Conservation (phyloP, 257 asterid genomes). For the Solanum chiquidenum region DNA sequence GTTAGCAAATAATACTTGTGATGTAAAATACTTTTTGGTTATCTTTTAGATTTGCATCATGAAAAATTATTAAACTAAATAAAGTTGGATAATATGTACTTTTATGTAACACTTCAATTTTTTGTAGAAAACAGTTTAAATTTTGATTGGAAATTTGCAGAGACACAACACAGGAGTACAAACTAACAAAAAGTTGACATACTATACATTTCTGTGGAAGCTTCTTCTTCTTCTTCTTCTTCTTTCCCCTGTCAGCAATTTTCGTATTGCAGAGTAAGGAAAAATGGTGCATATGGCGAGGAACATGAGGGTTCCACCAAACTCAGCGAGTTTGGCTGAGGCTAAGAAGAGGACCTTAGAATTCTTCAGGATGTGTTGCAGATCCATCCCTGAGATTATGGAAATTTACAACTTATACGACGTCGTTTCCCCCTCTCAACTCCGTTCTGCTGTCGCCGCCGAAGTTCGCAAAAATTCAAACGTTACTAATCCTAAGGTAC, state of each 20-base stretch:
- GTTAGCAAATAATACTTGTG: background rate
- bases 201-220: background rate
- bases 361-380: slow-evolving; percentile 76
- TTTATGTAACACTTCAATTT: no score
- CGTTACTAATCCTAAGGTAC: slow-evolving; percentile 66
- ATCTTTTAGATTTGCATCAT: no score
- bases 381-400: slow-evolving; percentile 79
- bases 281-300: slow-evolving; percentile 16
- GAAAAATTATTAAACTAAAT: no score
- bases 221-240: background rate
- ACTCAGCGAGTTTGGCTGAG: slow-evolving; percentile 54
- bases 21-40: no score
- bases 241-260: background rate
- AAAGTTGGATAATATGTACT: no score
- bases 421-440: slow-evolving; percentile 62
- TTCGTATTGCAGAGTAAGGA: background rate
- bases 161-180: background rate
- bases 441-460: slow-evolving; percentile 59
- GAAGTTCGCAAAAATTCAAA: slow-evolving; percentile 71
- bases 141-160: no score
- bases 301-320: slow-evolving; percentile 66
- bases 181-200: no score
- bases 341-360: slow-evolving; percentile 72
- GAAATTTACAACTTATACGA: slow-evolving; percentile 68
- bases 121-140: no score